These are phyloP conservation scores for Russula vinacea DNA, from an alignment of 768 basidiomycete genomes.

Conservation along the genomic window DNA sequence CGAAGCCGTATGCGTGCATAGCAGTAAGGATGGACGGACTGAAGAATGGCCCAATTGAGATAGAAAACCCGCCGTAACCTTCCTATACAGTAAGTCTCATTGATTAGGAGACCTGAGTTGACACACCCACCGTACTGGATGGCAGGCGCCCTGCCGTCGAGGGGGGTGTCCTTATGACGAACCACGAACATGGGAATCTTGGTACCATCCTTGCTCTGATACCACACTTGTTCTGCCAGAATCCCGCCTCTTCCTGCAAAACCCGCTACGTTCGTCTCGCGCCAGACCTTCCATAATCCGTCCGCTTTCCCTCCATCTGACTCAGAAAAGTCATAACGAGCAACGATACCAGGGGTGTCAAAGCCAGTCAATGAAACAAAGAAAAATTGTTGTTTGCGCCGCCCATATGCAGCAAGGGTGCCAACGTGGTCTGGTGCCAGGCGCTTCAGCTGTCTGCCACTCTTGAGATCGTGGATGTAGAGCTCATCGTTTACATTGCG, in stretches of 20 bases:
- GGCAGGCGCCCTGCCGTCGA: slow-evolving; percentile 72
- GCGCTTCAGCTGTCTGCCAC: slow-evolving; percentile 52
- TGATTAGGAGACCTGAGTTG: background rate
- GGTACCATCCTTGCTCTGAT: slow-evolving; percentile 73
- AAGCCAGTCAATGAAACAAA: slow-evolving; percentile 66
- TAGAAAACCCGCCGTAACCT: slow-evolving; percentile 83
- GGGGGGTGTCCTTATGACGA: slow-evolving; percentile 62
- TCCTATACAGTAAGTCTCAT: background rate
- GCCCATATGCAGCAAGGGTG: slow-evolving; percentile 49
- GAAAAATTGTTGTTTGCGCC: slow-evolving; percentile 55
- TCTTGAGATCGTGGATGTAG: slow-evolving; percentile 56
- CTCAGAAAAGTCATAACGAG: slow-evolving; percentile 55
- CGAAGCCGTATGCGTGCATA: slow-evolving; percentile 63
- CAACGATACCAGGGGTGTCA: slow-evolving; percentile 65
- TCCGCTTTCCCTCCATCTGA: slow-evolving; percentile 35
- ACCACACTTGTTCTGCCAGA: slow-evolving; percentile 73
- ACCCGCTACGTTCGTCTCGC: slow-evolving; percentile 56
- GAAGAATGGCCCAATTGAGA: slow-evolving; percentile 71
- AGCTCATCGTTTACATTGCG: slow-evolving; percentile 80
- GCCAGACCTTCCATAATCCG: slow-evolving; percentile 58
- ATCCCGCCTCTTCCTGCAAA: slow-evolving; percentile 63
- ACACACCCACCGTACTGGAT: slow-evolving; percentile 63
- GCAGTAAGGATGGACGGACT: slow-evolving; percentile 69
- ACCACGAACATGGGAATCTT: slow-evolving; percentile 84
- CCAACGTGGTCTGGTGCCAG: slow-evolving; percentile 69